A percentile compares a stretch with the other conserved stretches of the same genome.
phyloP scores from a whole-genome alignment of 108 stramenopile genomes.

The Fistulifera pelliculosa region DNA sequence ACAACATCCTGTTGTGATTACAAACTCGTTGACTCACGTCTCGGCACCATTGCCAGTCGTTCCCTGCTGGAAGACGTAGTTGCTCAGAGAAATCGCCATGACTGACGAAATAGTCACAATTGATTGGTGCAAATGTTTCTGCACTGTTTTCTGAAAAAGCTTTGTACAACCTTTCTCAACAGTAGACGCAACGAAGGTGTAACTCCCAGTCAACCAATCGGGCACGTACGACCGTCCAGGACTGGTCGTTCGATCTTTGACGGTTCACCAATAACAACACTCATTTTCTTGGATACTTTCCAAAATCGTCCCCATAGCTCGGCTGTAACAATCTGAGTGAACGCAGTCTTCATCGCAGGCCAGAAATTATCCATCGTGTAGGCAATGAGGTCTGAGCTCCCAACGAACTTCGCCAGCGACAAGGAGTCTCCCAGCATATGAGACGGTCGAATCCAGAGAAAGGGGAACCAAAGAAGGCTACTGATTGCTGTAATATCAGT shows the following conservation, averaged over 20 bases:
- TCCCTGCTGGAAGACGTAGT: background rate
- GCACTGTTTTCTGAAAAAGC: background rate
- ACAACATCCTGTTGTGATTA: background rate
- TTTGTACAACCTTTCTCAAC: conserved; percentile 5
- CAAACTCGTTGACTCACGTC: background rate
- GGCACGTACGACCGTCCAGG: background rate
- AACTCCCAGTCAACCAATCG: background rate
- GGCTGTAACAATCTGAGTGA: conserved; percentile 10
- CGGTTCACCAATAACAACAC: background rate
- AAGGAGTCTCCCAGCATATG: conserved; percentile 1
- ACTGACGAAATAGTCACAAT: background rate
- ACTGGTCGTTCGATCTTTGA: background rate
- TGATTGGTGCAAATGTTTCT: background rate
- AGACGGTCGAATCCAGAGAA: conserved; percentile 4
- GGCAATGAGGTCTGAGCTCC: background rate
- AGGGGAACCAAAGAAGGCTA: background rate
- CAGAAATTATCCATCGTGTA: background rate
- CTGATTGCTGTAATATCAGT: background rate
- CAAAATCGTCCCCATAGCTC: conserved; percentile 23
- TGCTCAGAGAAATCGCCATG: background rate
- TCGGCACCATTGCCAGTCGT: background rate
- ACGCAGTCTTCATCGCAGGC: conserved; percentile 7
- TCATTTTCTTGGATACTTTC: conserved; percentile 1
- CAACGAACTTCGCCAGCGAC: background rate
- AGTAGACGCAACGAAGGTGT: conserved; percentile 5